phyloP scores from a whole-genome alignment of 495 filamentous ascomycete genomes.

The Hypoxylon fuscum region DNA sequence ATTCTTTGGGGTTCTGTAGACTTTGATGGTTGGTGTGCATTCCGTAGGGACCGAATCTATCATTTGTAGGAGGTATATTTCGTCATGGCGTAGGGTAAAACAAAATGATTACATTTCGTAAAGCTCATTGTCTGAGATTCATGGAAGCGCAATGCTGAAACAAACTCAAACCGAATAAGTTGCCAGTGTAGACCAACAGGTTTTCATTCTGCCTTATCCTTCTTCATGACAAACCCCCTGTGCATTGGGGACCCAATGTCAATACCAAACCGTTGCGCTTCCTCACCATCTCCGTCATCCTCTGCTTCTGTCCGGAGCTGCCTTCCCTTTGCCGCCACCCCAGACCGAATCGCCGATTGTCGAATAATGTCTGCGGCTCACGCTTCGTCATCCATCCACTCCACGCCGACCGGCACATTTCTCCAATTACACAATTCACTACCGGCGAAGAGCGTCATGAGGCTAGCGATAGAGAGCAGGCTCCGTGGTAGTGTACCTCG shows the following conservation, averaged over 20 bases:
- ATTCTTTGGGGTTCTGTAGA: too few species aligned
- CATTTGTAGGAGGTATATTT: too few species aligned
- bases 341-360: not conserved
- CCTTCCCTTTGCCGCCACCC: not conserved
- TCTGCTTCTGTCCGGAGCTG: not conserved
- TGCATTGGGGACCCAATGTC: not conserved
- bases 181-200: too few species aligned
- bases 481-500: constrained; percentile 41
- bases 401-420: constrained; percentile 33
- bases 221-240: not conserved
- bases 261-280: not conserved
- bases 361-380: not conserved
- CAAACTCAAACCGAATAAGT: too few species aligned
- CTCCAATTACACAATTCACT: constrained; percentile 29
- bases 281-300: not conserved
- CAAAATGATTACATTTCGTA: too few species aligned
- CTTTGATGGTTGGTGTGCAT: too few species aligned
- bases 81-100: too few species aligned
- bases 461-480: constrained; percentile 45
- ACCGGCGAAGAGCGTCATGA: constrained; percentile 44
- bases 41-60: too few species aligned
- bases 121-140: too few species aligned
- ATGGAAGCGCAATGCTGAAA: too few species aligned
- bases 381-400: constrained; percentile 33
- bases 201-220: too few species aligned